Conservation (phyloP, 352 stramenopile genomes). For the Elongisporangium prolatum region DNA sequence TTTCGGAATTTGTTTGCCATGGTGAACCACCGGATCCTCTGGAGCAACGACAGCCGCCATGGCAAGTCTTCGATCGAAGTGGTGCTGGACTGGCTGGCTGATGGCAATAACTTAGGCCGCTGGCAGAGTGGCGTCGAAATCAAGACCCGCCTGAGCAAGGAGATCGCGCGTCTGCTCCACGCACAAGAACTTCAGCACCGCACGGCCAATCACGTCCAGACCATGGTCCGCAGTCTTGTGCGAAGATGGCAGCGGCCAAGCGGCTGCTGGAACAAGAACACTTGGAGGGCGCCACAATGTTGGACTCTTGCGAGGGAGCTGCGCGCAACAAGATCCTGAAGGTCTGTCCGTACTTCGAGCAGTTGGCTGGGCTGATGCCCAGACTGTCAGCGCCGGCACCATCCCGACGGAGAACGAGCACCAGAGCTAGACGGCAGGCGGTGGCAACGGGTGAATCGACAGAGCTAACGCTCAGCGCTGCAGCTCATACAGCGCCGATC, state of each 20-base stretch:
- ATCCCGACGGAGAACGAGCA: neutral
- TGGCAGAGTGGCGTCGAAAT: neutral
- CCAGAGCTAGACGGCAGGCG: neutral
- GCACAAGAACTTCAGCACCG: neutral
- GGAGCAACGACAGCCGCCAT: neutral
- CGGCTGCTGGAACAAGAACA: neutral
- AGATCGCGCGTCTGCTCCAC: neutral
- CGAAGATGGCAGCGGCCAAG: neutral
- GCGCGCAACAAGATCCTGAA: neutral
- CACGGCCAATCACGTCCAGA: neutral
- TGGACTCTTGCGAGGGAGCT: neutral
- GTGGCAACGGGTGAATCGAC: neutral
- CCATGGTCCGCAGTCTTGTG: neutral
- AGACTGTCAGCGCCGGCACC: neutral
- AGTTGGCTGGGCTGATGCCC: neutral
- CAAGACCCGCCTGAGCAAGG: neutral
- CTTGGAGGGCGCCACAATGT: neutral
- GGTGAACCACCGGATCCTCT: neutral
- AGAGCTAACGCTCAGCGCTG: neutral
- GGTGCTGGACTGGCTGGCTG: neutral
- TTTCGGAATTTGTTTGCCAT: neutral
- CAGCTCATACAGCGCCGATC: neutral
- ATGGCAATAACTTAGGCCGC: neutral
- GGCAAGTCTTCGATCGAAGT: neutral
- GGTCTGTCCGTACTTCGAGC: neutral